Evolutionary conservation across 179 eudicot species (phyloP), one percentile per base, ranked within the genome.

Genomic region (Silene coronaria): DNA sequence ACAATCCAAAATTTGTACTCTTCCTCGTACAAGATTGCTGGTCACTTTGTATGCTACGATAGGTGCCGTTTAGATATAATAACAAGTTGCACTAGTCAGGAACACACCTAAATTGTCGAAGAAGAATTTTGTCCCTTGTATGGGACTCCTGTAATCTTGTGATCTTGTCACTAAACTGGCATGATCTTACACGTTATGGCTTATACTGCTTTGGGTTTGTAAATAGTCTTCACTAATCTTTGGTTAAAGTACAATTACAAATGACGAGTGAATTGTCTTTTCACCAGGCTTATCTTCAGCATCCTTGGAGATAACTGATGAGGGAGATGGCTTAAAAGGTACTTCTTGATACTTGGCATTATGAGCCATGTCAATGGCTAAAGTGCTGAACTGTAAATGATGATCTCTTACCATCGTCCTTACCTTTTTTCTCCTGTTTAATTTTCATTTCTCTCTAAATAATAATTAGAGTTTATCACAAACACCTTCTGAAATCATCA

Each of bases 251-350:
- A 12, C 73, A 14, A 45, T 14, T 51, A 26, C 7, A 5, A 12
- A 27, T 5, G 28, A 13, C 26, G 14, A 14, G 38, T 27, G 28
- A 11, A 13, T 36, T 11, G 75, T 82, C 8, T 74, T 34, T 79
- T 71, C 69, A 27, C 70, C 88, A 92, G 97, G 99, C 73, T 76
- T 95, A 80, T 95, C 99, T 60, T 90, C 99, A n/a, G 99, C 99
- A 21, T 85, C 99, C 42, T 86, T 95, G 87, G 96, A 92, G 87
- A 85, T 95, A 57, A 80, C 77, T 70, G 95, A 95, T 80, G 79
- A 77, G 76, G 94, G 86, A 68, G 84, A 88, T 75, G 91, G 88
- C 64, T 80, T 76, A 63, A 86, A 73, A 85, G 92, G 91, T 86
- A 83, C 75, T 70, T 75, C 70, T 63, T 48, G n/a, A 32, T 77